Conservation (phyloP, 2,329 filamentous ascomycete genomes). For the Neoarthrinium moseri region DNA sequence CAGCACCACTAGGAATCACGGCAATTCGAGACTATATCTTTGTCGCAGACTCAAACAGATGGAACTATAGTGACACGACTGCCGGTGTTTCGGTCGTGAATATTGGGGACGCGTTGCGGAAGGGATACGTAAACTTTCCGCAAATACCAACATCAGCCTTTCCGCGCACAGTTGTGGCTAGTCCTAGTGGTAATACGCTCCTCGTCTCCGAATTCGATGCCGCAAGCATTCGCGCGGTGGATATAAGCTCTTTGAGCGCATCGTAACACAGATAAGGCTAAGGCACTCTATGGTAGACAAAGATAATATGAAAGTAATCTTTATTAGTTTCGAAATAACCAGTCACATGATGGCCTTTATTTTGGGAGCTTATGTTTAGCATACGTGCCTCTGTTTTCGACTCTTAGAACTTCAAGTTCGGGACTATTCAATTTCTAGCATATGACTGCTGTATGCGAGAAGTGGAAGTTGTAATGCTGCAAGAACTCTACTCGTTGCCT, state of each 20-base stretch:
- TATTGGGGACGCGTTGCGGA: neutral
- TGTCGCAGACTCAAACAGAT: constrained; percentile 5
- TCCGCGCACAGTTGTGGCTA: constrained; percentile 1
- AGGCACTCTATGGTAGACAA: too few relatives aligned
- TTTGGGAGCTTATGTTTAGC: too few relatives aligned
- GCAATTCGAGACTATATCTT: constrained; percentile 3
- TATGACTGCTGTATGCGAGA: too few relatives aligned
- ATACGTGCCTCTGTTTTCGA: too few relatives aligned
- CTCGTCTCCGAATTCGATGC: constrained; percentile 7
- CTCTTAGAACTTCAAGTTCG: too few relatives aligned
- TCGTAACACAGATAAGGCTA: too few relatives aligned
- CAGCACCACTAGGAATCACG: constrained; percentile 4
- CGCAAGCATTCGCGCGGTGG: neutral
- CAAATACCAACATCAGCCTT: constrained; percentile 4
- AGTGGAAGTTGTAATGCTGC: too few relatives aligned
- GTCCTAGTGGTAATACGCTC: neutral
- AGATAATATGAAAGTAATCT: too few relatives aligned
- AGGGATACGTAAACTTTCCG: neutral
- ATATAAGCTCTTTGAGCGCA: constrained; percentile 1
- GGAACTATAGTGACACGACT: constrained; percentile 2
- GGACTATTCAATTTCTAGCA: too few relatives aligned
- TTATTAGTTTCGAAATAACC: too few relatives aligned
- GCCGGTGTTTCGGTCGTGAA: constrained; percentile 2
- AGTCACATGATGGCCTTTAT: too few relatives aligned
- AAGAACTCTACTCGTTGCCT: too few relatives aligned